Evolutionary conservation across 2,329 filamentous ascomycete species (phyloP).

Genomic region (Lachnellula hyalina): DNA sequence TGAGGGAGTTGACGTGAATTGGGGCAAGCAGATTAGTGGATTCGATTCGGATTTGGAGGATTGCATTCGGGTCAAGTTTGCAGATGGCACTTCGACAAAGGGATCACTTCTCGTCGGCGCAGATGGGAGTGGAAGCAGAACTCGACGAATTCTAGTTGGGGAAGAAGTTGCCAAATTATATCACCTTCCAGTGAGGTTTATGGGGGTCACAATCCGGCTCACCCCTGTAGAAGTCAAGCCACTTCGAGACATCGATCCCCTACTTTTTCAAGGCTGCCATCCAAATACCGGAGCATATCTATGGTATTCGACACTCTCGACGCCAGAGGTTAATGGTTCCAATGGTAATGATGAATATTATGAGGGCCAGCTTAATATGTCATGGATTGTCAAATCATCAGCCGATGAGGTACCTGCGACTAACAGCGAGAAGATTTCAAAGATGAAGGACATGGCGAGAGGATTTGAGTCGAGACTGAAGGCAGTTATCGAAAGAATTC

Average conservation of each 20-base stretch:
- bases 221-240: conserved; percentile 37
- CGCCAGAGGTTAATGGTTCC: conserved; percentile 17
- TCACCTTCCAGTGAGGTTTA: no score
- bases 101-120: no score
- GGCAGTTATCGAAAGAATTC: conserved; percentile 37
- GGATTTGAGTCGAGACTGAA: conserved; percentile 47
- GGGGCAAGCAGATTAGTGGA: no score
- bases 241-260: conserved; percentile 45
- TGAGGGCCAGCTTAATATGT: conserved; percentile 29
- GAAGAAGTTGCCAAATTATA: no score
- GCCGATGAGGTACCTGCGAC: conserved; percentile 38
- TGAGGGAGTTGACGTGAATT: no score
- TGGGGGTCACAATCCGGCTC: conserved; percentile 36
- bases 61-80: no score
- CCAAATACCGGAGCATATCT: conserved; percentile 46
- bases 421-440: conserved; percentile 34
- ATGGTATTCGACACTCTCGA: conserved; percentile 36
- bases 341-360: conserved; percentile 11
- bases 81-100: no score
- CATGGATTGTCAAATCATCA: conserved; percentile 36
- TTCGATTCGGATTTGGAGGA: no score
- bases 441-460: conserved; percentile 40
- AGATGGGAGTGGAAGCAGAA: no score
- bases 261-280: conserved; percentile 50
- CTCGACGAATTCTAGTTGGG: no score